A percentile compares a stretch with the other conserved stretches of the same genome.
phyloP scores from a whole-genome alignment of 225 moss, liverwort and hornwort species.

The Bryum argenteum region DNA sequence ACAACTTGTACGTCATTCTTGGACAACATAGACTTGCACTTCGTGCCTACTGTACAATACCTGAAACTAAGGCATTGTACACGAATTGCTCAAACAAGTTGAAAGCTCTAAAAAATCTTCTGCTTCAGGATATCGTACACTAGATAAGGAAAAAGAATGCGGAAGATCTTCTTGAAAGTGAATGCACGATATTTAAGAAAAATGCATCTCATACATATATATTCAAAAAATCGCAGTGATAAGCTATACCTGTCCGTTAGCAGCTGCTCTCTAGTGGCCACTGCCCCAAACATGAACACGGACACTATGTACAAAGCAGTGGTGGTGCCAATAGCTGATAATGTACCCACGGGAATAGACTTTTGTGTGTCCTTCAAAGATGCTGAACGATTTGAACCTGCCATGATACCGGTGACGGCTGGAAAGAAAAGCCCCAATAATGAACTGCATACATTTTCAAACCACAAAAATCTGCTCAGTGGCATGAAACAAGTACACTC shows the following conservation, averaged over 20 bases:
- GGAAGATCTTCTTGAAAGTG: not conserved
- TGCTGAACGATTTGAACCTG: constrained; percentile 98
- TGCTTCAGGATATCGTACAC: not conserved
- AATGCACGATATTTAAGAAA: not conserved
- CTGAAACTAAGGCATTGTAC: not conserved
- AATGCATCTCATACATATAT: not conserved
- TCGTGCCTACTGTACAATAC: not conserved
- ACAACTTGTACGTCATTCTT: constrained; percentile 24
- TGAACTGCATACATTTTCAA: constrained; percentile 55
- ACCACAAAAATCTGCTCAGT: constrained; percentile 26
- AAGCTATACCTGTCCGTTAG: constrained; percentile 79
- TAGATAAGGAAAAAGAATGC: not conserved
- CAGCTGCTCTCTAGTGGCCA: constrained; percentile 87
- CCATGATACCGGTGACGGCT: constrained; percentile 99
- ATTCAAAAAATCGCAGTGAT: not conserved
- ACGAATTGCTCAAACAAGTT: not conserved
- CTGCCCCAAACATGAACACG: constrained; percentile 93
- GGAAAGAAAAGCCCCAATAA: constrained; percentile 97
- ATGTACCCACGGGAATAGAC: constrained; percentile 94
- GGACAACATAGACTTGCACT: not conserved
- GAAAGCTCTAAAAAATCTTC: constrained; percentile 9
- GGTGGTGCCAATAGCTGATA: constrained; percentile 90
- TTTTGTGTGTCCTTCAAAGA: constrained; percentile 95
- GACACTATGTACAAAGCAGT: constrained; percentile 88
- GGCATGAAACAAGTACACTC: constrained; percentile 16